Evolutionary conservation across 208 protist species (phyloP).

Genomic region (Vickermania ingenoplastis): DNA sequence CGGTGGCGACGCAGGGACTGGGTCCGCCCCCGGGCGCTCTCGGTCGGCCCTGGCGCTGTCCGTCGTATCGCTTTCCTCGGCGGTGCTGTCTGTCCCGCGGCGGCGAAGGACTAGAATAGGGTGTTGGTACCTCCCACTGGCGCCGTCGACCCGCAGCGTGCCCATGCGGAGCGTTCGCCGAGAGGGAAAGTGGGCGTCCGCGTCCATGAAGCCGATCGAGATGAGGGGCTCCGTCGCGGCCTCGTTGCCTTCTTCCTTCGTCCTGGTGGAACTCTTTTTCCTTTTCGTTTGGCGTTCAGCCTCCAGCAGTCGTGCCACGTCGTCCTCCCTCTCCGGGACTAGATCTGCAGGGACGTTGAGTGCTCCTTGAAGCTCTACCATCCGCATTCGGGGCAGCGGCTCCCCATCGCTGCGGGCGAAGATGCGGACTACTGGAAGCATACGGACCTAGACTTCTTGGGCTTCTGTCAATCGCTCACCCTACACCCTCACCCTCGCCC

Average conservation of each 20-base stretch:
- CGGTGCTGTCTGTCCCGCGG: too few relatives aligned
- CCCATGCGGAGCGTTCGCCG: constrained; percentile 56
- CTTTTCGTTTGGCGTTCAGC: too few relatives aligned
- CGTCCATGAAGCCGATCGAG: constrained; percentile 38
- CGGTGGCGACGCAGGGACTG: not conserved
- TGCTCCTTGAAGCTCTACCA: not conserved
- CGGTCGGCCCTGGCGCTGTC: too few relatives aligned
- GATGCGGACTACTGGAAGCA: too few relatives aligned
- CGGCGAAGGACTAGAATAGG: not conserved
- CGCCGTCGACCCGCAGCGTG: constrained; percentile 40
- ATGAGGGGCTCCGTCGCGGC: constrained; percentile 6
- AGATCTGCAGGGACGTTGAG: not conserved
- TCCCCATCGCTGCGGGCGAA: too few relatives aligned
- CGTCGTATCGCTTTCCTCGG: not conserved
- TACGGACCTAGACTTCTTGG: too few relatives aligned
- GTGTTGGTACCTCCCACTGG: constrained; percentile 9
- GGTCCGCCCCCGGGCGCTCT: too few relatives aligned
- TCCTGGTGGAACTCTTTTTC: too few relatives aligned
- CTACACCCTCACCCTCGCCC: too few relatives aligned
- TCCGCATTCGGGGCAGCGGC: too few relatives aligned
- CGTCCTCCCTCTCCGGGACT: not conserved
- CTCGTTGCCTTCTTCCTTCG: not conserved
- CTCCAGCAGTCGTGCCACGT: not conserved
- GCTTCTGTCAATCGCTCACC: too few relatives aligned
- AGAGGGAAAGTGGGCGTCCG: constrained; percentile 30